A percentile compares a stretch with the other conserved stretches of the same genome.
Evolutionary conservation across 2,329 filamentous ascomycete species (phyloP).

Genomic region (Cryphonectria radicalis): DNA sequence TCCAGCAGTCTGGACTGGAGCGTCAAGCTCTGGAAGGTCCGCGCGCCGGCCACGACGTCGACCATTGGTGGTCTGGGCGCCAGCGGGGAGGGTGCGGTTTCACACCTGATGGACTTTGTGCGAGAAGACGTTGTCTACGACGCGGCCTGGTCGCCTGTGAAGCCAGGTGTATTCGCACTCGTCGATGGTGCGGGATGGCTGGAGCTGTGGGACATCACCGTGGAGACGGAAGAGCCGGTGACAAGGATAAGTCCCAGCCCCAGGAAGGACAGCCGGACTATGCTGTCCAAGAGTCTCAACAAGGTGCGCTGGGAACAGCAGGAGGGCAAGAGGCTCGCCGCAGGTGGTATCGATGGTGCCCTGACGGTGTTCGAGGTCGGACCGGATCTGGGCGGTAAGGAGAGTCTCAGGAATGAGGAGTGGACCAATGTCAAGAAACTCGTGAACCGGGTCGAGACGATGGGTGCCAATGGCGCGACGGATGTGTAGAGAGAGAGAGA

Average conservation of each 20-base stretch:
- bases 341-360: slow-evolving; percentile 88
- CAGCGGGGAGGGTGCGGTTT: slow-evolving; percentile 57
- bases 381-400: slow-evolving; percentile 78
- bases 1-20: slow-evolving; percentile 96
- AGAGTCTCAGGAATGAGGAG: slow-evolving; percentile 82
- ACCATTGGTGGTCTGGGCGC: slow-evolving; percentile 49
- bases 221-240: slow-evolving; percentile 90
- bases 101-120: slow-evolving; percentile 84
- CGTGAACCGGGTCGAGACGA: slow-evolving; percentile 73
- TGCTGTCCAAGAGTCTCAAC: slow-evolving; percentile 86
- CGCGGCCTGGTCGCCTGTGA: slow-evolving; percentile 90
- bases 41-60: slow-evolving; percentile 74
- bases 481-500: slow-evolving; percentile 40
- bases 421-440: slow-evolving; percentile 94
- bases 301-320: slow-evolving; percentile 92
- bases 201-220: slow-evolving; percentile 93
- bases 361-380: slow-evolving; percentile 94
- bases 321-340: slow-evolving; percentile 84
- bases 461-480: slow-evolving; percentile 54
- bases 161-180: slow-evolving; percentile 90
- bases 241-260: slow-evolving; percentile 75
- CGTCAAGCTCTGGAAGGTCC: slow-evolving; percentile 94
- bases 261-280: slow-evolving; percentile 66
- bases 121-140: slow-evolving; percentile 98
- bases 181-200: slow-evolving; percentile 92